Evolutionary conservation across 2,329 filamentous ascomycete species (phyloP).

Genomic region (Colletotrichum musicola): DNA sequence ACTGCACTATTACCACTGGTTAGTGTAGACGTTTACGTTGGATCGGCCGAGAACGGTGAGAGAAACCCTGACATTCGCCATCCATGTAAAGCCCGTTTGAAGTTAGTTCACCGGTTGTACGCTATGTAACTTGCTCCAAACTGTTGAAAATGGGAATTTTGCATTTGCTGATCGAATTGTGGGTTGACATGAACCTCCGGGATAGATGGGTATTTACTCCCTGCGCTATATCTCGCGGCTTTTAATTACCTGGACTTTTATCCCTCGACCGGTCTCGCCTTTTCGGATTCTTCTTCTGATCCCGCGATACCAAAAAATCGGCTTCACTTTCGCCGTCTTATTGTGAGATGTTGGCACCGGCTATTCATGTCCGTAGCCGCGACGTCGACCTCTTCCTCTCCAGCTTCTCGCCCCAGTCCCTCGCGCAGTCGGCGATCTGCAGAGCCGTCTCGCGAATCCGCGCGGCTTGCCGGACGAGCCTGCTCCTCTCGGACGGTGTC

Average conservation of each 20-base stretch:
- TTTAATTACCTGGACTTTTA: background rate
- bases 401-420: constrained; percentile 37
- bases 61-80: background rate
- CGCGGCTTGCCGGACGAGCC: constrained; percentile 25
- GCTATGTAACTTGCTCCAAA: no score
- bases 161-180: no score
- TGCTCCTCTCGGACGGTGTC: constrained; percentile 14
- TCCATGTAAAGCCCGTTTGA: background rate
- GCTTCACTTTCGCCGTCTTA: no score
- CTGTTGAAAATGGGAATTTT: no score
- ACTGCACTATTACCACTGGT: no score
- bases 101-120: no score
- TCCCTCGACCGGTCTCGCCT: background rate
- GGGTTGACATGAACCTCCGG: no score
- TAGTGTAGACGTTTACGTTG: background rate
- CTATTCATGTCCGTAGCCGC: background rate
- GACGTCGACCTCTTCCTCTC: constrained; percentile 32
- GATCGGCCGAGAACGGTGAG: background rate
- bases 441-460: constrained; percentile 36
- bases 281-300: no score
- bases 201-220: background rate
- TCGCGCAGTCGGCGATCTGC: constrained; percentile 33
- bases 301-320: no score
- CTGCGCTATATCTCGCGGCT: background rate
- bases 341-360: background rate